These are phyloP conservation scores for Gossypium trilobum DNA, from an alignment of 441 rosid genomes.

Conservation along the genomic window DNA sequence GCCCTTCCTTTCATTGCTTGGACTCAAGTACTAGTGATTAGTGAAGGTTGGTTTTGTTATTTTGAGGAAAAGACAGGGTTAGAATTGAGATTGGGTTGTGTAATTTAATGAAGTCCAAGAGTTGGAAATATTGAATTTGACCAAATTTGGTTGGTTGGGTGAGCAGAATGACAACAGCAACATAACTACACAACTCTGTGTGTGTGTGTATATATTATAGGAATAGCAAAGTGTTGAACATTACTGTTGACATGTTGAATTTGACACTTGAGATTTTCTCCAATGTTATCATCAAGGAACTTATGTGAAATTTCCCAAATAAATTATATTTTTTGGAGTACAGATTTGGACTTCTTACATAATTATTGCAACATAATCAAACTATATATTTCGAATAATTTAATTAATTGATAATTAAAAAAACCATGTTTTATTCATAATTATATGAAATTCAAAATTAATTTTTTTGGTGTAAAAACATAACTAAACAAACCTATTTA, in stretches of 20 bases:
- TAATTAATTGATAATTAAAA: too few species aligned
- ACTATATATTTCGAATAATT: too few species aligned
- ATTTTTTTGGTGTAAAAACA: too few species aligned
- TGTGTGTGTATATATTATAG: too few species aligned
- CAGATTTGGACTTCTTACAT: neutral
- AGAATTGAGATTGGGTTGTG: neutral
- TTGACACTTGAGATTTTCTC: neutral
- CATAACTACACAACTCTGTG: neutral
- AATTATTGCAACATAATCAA: neutral
- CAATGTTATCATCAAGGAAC: neutral
- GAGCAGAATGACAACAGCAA: neutral
- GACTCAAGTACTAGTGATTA: neutral
- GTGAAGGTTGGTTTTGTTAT: neutral
- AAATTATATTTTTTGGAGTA: neutral
- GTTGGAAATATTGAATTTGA: constrained; percentile 22
- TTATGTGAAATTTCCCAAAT: neutral
- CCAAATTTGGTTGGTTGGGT: neutral
- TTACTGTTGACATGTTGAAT: neutral
- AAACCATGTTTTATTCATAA: too few species aligned
- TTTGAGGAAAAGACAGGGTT: neutral
- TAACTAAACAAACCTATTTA: too few species aligned
- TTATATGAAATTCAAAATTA: too few species aligned
- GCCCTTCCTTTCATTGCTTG: neutral
- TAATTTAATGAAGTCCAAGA: constrained; percentile 2
- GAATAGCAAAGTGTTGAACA: neutral